Conservation (phyloP, 768 basidiomycete species). For the Paxillus involutus region DNA sequence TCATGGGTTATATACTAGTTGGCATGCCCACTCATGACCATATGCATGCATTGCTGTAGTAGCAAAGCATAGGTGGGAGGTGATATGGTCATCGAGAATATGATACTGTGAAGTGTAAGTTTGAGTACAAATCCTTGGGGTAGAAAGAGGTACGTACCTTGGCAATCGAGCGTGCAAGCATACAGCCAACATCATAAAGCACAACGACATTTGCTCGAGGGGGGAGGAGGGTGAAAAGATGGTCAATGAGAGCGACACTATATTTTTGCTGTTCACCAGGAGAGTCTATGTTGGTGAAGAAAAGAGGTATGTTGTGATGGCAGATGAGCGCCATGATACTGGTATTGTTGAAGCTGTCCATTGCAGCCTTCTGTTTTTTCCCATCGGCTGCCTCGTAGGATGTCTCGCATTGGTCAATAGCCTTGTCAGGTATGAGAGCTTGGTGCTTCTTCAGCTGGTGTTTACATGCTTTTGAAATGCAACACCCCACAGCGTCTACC, state of each 20-base stretch:
- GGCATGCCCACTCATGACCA: slow-evolving; percentile 35
- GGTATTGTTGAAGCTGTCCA: slow-evolving; percentile 28
- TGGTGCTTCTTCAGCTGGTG: slow-evolving; percentile 1
- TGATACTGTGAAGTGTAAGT: slow-evolving; percentile 20
- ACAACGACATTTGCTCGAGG: slow-evolving; percentile 25
- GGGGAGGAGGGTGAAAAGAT: slow-evolving; percentile 31
- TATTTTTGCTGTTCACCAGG: slow-evolving; percentile 43
- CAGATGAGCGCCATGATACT: slow-evolving; percentile 41
- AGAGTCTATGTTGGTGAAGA: slow-evolving; percentile 34
- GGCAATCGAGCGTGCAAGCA: slow-evolving; percentile 22
- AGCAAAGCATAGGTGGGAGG: slow-evolving; percentile 23
- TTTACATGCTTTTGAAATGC: slow-evolving; percentile 25
- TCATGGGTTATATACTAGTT: slow-evolving; percentile 22
- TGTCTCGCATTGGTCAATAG: too few relatives aligned
- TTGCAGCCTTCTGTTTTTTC: slow-evolving; percentile 25
- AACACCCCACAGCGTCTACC: slow-evolving; percentile 31
- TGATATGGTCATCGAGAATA: slow-evolving; percentile 20
- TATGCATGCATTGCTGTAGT: slow-evolving; percentile 40
- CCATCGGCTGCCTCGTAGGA: slow-evolving; percentile 27
- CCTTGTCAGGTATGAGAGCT: too few relatives aligned
- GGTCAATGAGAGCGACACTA: slow-evolving; percentile 32
- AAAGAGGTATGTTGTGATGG: slow-evolving; percentile 39
- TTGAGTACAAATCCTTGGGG: neutral
- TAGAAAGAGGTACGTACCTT: slow-evolving; percentile 21
- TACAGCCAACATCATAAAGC: slow-evolving; percentile 38